Evolutionary conservation across 805 yeast genomes (phyloP).

Genomic region (Kodamaea hsintzibuensis): DNA sequence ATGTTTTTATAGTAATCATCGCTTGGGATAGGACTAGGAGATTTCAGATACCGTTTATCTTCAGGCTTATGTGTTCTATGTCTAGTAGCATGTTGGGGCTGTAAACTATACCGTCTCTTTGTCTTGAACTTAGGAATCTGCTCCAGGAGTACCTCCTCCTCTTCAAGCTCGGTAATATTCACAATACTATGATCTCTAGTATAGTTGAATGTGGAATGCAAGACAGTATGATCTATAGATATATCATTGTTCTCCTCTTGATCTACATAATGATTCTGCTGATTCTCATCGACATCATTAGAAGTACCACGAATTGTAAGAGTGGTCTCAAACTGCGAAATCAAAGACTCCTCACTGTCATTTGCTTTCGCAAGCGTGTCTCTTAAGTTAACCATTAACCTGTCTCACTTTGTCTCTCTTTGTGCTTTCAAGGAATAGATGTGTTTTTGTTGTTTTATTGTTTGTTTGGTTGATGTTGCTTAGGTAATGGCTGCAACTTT

Average conservation of each 20-base stretch:
- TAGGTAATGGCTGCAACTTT: background rate
- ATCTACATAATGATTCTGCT: conserved; percentile 10
- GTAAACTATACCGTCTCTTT: conserved; percentile 31
- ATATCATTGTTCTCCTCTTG: conserved; percentile 27
- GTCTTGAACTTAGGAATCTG: conserved; percentile 39
- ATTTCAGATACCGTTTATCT: conserved; percentile 1
- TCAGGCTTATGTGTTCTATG: conserved; percentile 2
- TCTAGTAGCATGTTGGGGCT: conserved; percentile 19
- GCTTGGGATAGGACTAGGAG: conserved; percentile 7
- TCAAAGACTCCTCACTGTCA: conserved; percentile 39
- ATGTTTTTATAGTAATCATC: conserved; percentile 10
- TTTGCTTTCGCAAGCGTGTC: conserved; percentile 80
- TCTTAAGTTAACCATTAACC: conserved; percentile 57
- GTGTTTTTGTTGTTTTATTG: background rate
- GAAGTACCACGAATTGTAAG: conserved; percentile 41
- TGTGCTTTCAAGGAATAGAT: background rate
- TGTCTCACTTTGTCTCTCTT: background rate
- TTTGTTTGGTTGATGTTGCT: background rate
- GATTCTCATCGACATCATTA: conserved; percentile 29
- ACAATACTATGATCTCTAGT: conserved; percentile 34
- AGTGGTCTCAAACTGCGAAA: conserved; percentile 46
- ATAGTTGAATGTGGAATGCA: conserved; percentile 25
- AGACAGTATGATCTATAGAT: conserved; percentile 42
- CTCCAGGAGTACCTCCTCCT: conserved; percentile 34
- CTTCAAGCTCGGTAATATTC: conserved; percentile 36